Evolutionary conservation across 2,329 filamentous ascomycete species (phyloP), one percentile per base, ranked within the genome.

Genomic region (Colletotrichum nymphaeae): DNA sequence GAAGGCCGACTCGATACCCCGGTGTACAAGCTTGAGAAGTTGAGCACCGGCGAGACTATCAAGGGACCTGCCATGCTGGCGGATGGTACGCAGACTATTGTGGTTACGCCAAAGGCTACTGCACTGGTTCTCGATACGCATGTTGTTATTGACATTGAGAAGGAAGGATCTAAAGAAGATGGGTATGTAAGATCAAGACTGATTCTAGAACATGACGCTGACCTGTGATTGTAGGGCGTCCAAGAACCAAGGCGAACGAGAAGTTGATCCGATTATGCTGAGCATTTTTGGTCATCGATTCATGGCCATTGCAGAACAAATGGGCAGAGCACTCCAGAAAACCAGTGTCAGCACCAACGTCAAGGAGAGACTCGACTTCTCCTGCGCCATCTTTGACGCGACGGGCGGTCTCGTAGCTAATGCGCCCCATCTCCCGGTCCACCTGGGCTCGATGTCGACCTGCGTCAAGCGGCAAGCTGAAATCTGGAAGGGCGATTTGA

Each of bases 31-130:
- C 88, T 98, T 0, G 91, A 93, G 75, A 89, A 94, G 72, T 86
- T 98, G 12, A 84, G 86, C 1, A 86, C 94, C 6, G 94, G 95
- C 2, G 91, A 95, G 74, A 89, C 91, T 24, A 86, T 98, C 67
- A 86, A 88, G 62, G 95, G 95, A 0, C 95, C 95, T 1, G 95
- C 95, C 0, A 94, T 98, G 83, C 88, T 98, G 71, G 94, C 94
- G 2, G 95, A 96, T 79, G 93, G 93, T 9, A 95, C 94, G 1
- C 96, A 98, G 82, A 98, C 96, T 0, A 97, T 98, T 75, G 94
- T 98, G 0, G 92, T 98, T 3, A 94, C 94, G 0, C 96, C 95
- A 0, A 90, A 89, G 35, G 90, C 95, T 2, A 90, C 91, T 26
- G 96, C 95, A 0, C 84, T 95, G 28, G 87, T 98, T 37, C 91